phyloP scores from a whole-genome alignment of 805 yeast genomes.

The Cyberlindnera subsufficiens region DNA sequence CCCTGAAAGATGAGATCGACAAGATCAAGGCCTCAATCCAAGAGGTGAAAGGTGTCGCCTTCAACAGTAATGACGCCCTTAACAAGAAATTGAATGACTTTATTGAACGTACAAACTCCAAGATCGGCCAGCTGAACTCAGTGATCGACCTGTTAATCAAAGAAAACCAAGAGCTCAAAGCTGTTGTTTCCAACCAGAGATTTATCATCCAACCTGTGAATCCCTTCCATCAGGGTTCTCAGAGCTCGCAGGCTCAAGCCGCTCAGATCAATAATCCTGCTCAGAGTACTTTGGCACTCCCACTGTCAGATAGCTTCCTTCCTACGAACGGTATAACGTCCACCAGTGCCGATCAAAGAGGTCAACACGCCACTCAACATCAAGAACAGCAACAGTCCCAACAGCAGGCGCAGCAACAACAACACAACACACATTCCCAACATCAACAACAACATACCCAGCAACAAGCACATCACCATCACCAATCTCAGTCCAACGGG shows the following conservation, averaged over 20 bases:
- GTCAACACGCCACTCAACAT: slow-evolving; percentile 1
- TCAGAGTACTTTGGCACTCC: slow-evolving; percentile 7
- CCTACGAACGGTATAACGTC: slow-evolving; percentile 4
- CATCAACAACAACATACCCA: slow-evolving; percentile 11
- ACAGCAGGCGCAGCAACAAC: slow-evolving; percentile 1
- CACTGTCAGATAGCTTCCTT: slow-evolving; percentile 9
- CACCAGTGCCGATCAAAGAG: slow-evolving; percentile 4
- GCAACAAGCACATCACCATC: slow-evolving; percentile 11
- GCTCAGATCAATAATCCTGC: slow-evolving; percentile 1
- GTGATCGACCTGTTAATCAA: slow-evolving; percentile 21
- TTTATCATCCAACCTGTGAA: slow-evolving; percentile 19
- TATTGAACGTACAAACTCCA: slow-evolving; percentile 19
- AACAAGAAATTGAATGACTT: slow-evolving; percentile 19
- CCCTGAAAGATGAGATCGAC: slow-evolving; percentile 20
- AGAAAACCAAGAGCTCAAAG: slow-evolving; percentile 23
- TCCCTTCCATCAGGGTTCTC: slow-evolving; percentile 8
- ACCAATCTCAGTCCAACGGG: slow-evolving; percentile 11
- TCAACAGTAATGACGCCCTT: slow-evolving; percentile 16
- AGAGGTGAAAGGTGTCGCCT: slow-evolving; percentile 16
- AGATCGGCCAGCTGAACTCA: slow-evolving; percentile 16
- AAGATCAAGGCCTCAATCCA: slow-evolving; percentile 18
- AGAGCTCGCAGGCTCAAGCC: slow-evolving; percentile 4
- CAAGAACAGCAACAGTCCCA: slow-evolving; percentile 7
- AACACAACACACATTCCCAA: slow-evolving; percentile 7
- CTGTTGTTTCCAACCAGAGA: slow-evolving; percentile 17